phyloP scores from a whole-genome alignment of 2,329 filamentous ascomycete species.

The Rhynchosporium secalis region DNA sequence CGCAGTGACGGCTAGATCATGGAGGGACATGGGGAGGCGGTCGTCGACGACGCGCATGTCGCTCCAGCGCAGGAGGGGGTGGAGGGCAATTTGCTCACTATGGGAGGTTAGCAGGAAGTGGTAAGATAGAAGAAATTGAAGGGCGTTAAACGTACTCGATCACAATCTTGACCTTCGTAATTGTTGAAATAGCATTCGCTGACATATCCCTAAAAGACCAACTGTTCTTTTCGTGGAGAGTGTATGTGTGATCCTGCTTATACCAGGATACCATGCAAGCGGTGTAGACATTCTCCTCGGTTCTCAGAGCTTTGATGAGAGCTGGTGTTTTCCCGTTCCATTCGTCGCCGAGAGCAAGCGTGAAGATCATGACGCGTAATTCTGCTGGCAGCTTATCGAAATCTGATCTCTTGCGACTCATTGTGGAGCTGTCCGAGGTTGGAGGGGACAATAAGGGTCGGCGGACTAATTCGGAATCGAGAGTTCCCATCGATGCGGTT shows the following conservation, averaged over 20 bases:
- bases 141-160: conserved; percentile 5
- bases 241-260: conserved; percentile 3
- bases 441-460: neutral
- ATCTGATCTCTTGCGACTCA: neutral
- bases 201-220: conserved; percentile 14
- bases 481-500: neutral
- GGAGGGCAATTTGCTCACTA: conserved; percentile 10
- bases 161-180: conserved; percentile 8
- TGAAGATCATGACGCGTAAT: conserved; percentile 3
- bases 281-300: neutral
- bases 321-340: conserved; percentile 12
- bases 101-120: neutral
- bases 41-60: neutral
- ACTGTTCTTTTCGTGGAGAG: conserved; percentile 4
- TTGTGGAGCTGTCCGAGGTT: neutral
- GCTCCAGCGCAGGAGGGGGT: conserved; percentile 4
- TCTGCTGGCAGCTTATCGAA: conserved; percentile 8
- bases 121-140: neutral
- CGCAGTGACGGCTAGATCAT: neutral
- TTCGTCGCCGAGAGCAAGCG: neutral
- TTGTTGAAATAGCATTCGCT: neutral
- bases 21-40: neutral
- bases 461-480: neutral
- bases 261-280: conserved; percentile 8
- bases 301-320: conserved; percentile 12